Evolutionary conservation across 1,284 basidiomycete species (phyloP), one percentile per base, ranked within the genome.

Genomic region (Fomitopsis schrenkii): DNA sequence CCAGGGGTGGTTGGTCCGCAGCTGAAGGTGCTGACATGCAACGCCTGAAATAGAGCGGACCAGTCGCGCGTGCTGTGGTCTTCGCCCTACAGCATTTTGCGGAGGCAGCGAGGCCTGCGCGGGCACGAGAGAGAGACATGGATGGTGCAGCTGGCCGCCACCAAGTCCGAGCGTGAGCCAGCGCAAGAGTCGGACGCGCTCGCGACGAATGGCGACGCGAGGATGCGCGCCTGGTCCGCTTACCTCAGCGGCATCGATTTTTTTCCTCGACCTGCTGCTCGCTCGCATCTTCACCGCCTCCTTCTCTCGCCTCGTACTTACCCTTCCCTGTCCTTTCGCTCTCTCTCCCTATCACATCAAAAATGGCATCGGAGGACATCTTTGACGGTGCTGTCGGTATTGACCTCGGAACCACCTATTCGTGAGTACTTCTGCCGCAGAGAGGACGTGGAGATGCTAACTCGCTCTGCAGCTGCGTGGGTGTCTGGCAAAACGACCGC

Each of bases 401-500:
- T 76, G 94, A 93, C 79, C 88, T 93, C 70, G 93, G 93, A 71
- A 94, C 93, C 68, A 94, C 93, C 67, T 94, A 94, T 84, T 94
- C 91, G 86, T 94, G 76, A 72, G 89, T 80, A 46, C 62, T 33
- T 1, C 12, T 12, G 5, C 28, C 15, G 28, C 28, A 50, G 28
- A 33, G 7, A 22, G 45, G 44, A 41, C 58, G 15, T 55, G 45
- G 60, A 63, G 68, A 60, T 72, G 9, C 45, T 66, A 66, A 66
- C 62, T 28, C 38, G 64, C 62, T 58, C 33, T 62, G 35, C 77
- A 91, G 89, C 19, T 91, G 88, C 75, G 89, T 96, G 70, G 95
- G 92, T 84, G 95, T 97, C 68, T 98, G 95, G 95, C 93, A 95
- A 82, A 95, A 97, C 71, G 95, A 98, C 83, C 93, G 95, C 74